Conservation (phyloP, 2,329 filamentous ascomycete genomes). For the Diaporthe sp. region DNA sequence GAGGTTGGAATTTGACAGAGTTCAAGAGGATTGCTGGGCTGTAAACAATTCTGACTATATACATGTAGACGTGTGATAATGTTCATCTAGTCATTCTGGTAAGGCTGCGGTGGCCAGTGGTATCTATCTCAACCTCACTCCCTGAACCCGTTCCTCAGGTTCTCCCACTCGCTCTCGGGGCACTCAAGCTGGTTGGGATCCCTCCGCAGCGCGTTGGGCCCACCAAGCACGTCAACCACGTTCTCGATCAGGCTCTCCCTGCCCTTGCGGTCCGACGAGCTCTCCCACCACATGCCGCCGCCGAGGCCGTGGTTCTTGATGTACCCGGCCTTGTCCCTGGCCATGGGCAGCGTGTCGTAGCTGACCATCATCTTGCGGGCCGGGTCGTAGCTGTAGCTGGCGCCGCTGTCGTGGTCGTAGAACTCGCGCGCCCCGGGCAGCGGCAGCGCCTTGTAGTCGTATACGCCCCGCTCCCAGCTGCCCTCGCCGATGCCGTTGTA, state of each 20-base stretch:
- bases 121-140: constrained; percentile 51
- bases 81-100: neutral
- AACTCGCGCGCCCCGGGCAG: constrained; percentile 74
- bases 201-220: constrained; percentile 62
- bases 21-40: neutral
- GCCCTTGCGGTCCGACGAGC: constrained; percentile 79
- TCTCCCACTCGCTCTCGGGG: constrained; percentile 79
- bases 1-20: too few relatives aligned
- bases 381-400: constrained; percentile 83
- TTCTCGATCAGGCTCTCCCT: constrained; percentile 77
- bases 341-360: constrained; percentile 82
- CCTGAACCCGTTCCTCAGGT: constrained; percentile 72
- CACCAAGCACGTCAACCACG: constrained; percentile 72
- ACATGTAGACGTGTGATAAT: neutral
- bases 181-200: constrained; percentile 73
- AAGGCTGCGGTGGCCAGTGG: neutral
- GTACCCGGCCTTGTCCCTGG: constrained; percentile 78
- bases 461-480: constrained; percentile 87
- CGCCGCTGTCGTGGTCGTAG: constrained; percentile 74
- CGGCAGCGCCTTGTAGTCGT: constrained; percentile 91
- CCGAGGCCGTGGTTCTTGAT: constrained; percentile 78
- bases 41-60: neutral
- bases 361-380: constrained; percentile 77
- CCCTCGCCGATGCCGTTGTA: constrained; percentile 83
- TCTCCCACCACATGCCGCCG: constrained; percentile 99